Percentiles rank a stretch among this genome's conserved stretches.
phyloP scores from a whole-genome alignment of 2,329 filamentous ascomycete species.

The Aspergillus fumigatus region DNA sequence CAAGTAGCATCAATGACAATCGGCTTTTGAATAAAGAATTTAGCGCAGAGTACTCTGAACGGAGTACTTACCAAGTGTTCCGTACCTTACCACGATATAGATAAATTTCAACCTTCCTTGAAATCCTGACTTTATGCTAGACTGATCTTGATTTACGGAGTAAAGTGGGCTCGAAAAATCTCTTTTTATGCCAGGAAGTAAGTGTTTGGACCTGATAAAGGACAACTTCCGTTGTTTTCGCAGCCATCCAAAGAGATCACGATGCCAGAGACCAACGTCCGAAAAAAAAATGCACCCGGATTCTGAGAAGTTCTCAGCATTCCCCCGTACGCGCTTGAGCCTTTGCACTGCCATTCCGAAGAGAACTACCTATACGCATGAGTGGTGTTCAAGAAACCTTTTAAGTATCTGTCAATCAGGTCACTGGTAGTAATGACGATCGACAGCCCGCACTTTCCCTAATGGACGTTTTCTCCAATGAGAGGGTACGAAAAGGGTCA shows the following conservation, averaged over 20 bases:
- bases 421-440: slow-evolving; percentile 5
- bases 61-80: not conserved
- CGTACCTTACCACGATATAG: not conserved
- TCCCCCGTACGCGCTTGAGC: not conserved
- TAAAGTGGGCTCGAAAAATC: not conserved
- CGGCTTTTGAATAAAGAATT: not conserved
- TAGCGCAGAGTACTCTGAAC: not conserved
- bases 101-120: not conserved
- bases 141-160: not conserved
- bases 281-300: not conserved
- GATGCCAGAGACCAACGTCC: not conserved
- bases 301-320: not conserved
- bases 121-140: not conserved
- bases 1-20: not conserved
- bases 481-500: not conserved
- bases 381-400: not conserved
- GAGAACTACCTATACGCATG: no score
- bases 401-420: not conserved
- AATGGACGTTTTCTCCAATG: slow-evolving; percentile 1
- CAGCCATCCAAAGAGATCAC: not conserved
- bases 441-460: not conserved
- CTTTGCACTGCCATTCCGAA: not conserved
- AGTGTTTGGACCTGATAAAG: not conserved
- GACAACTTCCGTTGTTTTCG: not conserved
- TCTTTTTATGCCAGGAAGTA: not conserved